Evolutionary conservation across 495 filamentous ascomycete genomes (phyloP).

Genomic region (Letharia lupina): DNA sequence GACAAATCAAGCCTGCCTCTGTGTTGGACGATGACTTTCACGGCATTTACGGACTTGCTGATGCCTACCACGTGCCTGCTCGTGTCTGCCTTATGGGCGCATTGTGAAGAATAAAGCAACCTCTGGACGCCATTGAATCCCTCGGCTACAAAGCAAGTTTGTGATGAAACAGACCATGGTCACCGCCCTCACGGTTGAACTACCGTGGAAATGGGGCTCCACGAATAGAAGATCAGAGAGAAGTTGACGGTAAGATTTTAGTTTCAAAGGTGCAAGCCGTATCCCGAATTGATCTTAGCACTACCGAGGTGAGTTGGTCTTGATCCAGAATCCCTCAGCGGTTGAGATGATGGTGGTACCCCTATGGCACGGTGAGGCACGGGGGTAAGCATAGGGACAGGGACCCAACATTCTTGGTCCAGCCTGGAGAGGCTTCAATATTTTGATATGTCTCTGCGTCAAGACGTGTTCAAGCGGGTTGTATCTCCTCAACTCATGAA

Average conservation of each 20-base stretch:
- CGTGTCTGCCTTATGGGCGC: background rate
- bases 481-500: too few relatives aligned
- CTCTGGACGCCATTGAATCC: background rate
- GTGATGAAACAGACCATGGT: background rate
- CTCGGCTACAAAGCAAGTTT: background rate
- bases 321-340: background rate
- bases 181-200: background rate
- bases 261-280: background rate
- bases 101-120: background rate
- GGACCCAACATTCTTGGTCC: background rate
- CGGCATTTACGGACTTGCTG: too few relatives aligned
- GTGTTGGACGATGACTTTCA: background rate
- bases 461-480: background rate
- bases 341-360: background rate
- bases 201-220: background rate
- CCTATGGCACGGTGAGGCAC: conserved; percentile 4
- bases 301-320: background rate
- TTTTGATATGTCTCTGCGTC: background rate
- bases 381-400: background rate
- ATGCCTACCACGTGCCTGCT: background rate
- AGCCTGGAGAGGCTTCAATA: background rate
- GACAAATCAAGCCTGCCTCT: background rate
- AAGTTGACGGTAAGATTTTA: background rate
- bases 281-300: background rate
- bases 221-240: background rate